Evolutionary conservation across 176 grass and related monocot species (phyloP).

Genomic region (Carex littledalei): DNA sequence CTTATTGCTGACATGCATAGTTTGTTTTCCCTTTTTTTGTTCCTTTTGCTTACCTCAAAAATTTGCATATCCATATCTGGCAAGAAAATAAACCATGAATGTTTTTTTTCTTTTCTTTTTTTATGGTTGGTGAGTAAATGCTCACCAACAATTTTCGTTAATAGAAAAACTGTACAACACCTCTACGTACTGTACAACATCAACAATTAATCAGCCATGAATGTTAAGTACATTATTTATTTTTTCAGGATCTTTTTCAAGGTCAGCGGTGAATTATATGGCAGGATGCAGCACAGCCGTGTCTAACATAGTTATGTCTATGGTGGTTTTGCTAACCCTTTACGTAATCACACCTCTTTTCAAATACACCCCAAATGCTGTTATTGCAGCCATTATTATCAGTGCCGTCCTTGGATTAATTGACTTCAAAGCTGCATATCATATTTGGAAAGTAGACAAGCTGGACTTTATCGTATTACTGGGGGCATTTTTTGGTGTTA

Average conservation of each 20-base stretch:
- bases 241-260: conserved; percentile 71
- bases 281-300: conserved; percentile 73
- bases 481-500: conserved; percentile 80
- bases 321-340: conserved; percentile 71
- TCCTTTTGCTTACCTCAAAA: not conserved
- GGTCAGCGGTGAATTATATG: conserved; percentile 94
- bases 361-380: conserved; percentile 92
- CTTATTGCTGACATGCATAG: not conserved
- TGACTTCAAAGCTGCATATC: conserved; percentile 56
- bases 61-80: not conserved
- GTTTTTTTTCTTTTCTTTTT: not conserved
- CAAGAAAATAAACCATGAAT: not conserved
- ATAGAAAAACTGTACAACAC: too few species aligned
- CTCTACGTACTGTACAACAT: too few species aligned
- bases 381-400: conserved; percentile 86
- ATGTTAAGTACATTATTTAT: not conserved
- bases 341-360: conserved; percentile 80
- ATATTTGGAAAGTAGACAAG: conserved; percentile 96
- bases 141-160: too few species aligned
- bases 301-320: conserved; percentile 84
- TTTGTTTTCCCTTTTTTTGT: not conserved
- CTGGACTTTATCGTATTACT: conserved; percentile 68
- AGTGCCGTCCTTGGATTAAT: conserved; percentile 56
- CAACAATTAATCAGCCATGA: not conserved
- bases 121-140: too few species aligned